These are phyloP conservation scores for Chlorella sp. DNA, from an alignment of 139 green algal species.

Conservation along the genomic window DNA sequence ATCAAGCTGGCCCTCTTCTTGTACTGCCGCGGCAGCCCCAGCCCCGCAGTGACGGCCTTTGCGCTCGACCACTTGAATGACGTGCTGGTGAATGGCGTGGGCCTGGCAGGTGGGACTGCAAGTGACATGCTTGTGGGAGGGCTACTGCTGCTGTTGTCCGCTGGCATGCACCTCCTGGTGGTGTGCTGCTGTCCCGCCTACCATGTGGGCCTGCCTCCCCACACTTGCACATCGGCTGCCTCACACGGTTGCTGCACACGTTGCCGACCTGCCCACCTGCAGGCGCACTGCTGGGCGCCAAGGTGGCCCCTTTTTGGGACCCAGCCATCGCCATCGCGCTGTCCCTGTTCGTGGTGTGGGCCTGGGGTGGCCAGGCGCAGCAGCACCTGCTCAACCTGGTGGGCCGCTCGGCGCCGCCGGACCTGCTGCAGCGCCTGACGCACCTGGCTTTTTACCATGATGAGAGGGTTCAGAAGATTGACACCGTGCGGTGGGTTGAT, in stretches of 20 bases:
- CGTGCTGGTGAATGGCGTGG: slow-evolving; percentile 64
- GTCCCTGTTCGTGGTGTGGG: slow-evolving; percentile 56
- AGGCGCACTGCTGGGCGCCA: slow-evolving; percentile 48
- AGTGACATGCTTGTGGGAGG: too few relatives aligned
- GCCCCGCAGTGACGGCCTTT: slow-evolving; percentile 57
- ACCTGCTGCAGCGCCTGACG: slow-evolving; percentile 32
- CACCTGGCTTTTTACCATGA: slow-evolving; percentile 67
- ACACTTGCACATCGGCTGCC: too few relatives aligned
- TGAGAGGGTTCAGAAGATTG: slow-evolving; percentile 50
- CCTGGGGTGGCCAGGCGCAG: slow-evolving; percentile 52
- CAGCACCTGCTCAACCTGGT: slow-evolving; percentile 62
- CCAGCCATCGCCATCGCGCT: slow-evolving; percentile 58
- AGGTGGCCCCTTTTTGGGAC: slow-evolving; percentile 55
- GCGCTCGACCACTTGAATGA: slow-evolving; percentile 72
- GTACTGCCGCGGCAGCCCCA: slow-evolving; percentile 34
- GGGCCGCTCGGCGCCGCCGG: slow-evolving; percentile 8
- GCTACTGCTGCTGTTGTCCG: too few relatives aligned
- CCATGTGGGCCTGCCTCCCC: too few relatives aligned
- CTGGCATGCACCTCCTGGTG: too few relatives aligned
- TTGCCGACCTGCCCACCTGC: not conserved
- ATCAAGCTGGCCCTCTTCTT: slow-evolving; percentile 53
- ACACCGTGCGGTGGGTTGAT: slow-evolving; percentile 31
- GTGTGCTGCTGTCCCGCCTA: too few relatives aligned
- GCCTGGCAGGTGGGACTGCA: slow-evolving; percentile 42
- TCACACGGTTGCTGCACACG: too few relatives aligned